phyloP scores from a whole-genome alignment of 1,284 basidiomycete species.

The Mycena sp. region DNA sequence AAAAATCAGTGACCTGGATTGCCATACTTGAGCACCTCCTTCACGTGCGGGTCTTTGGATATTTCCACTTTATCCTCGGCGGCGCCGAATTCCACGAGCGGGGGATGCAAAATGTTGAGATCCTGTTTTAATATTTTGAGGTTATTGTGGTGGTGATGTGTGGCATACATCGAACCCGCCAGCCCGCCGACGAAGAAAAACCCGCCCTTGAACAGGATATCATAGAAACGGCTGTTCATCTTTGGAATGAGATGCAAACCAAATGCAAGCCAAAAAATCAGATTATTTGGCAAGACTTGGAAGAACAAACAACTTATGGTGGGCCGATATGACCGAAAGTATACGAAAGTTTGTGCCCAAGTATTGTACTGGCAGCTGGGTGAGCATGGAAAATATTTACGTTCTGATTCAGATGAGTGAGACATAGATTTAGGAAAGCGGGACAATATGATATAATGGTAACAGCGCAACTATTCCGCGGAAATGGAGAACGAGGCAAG shows the following conservation, averaged over 20 bases:
- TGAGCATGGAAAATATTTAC: not conserved
- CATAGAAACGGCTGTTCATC: not conserved
- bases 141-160: constrained; percentile 33
- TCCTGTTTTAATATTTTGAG: constrained; percentile 30
- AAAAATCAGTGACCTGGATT: constrained; percentile 66
- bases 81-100: constrained; percentile 22
- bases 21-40: constrained; percentile 70
- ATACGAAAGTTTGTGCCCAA: too few relatives aligned
- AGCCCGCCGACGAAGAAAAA: constrained; percentile 28
- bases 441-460: constrained; percentile 41
- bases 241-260: too few relatives aligned
- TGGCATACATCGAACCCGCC: constrained; percentile 29
- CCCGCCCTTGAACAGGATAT: constrained; percentile 24
- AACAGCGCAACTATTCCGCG: constrained; percentile 44
- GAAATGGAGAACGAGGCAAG: constrained; percentile 37
- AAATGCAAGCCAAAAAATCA: too few relatives aligned
- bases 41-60: constrained; percentile 24
- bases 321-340: too few relatives aligned
- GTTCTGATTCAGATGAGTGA: constrained; percentile 6
- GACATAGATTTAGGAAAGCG: constrained; percentile 43
- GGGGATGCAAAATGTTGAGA: constrained; percentile 29
- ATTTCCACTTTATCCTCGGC: constrained; percentile 25
- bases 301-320: too few relatives aligned
- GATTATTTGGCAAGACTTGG: too few relatives aligned
- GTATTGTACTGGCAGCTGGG: too few relatives aligned